Evolutionary conservation across 805 yeast genomes (phyloP), one percentile per base, ranked within the genome.

Genomic region (Saccharomycopsis sp.): DNA sequence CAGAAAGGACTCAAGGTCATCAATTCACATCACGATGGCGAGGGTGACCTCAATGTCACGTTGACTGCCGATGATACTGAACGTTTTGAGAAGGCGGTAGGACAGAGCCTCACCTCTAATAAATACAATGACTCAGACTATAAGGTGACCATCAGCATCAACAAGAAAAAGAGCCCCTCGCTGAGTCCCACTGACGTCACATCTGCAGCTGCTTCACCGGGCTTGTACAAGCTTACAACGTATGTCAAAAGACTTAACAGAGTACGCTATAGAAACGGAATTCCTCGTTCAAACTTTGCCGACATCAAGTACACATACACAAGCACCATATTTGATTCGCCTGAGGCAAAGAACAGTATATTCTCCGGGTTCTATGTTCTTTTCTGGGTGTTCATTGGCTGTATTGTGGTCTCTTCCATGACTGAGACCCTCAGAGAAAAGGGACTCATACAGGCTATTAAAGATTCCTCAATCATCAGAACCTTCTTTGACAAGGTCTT

Each of bases 311-410:
- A 67, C 57, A 34, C 59, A 7, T 55, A 54, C 9, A 56, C 58
- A 1, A 59, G 61, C 9, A 63, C 69, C 1, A 60, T 70, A 1
- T 56, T 70, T 50, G 73, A 69, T 25, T 57, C 60, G 17, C 60
- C 66, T 0, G 35, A 57, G 14, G 56, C 56, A 5, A 61, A 55
- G 41, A 56, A 59, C 8, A 64, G 71, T 12, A 66, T 65, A 57
- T 91, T 89, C 69, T 83, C 81, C 64, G 98, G 98, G 1, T 79
- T 94, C 60, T 93, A 84, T 69, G 85, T 89, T 3, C 78, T 91
- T 54, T 82, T 84, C 62, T 89, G 97, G 97, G 72, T 88, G 57
- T 80, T 81, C 3, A 78, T 84, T 3, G 84, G 79, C 24, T 75
- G 85, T 58, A 69, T 78, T 44, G 78, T 83, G 58, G 65, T 83